Percentiles rank a stretch among this genome's conserved stretches.
phyloP scores from a whole-genome alignment of 2,329 filamentous ascomycete genomes.

The Pseudogymnoascus sp. region DNA sequence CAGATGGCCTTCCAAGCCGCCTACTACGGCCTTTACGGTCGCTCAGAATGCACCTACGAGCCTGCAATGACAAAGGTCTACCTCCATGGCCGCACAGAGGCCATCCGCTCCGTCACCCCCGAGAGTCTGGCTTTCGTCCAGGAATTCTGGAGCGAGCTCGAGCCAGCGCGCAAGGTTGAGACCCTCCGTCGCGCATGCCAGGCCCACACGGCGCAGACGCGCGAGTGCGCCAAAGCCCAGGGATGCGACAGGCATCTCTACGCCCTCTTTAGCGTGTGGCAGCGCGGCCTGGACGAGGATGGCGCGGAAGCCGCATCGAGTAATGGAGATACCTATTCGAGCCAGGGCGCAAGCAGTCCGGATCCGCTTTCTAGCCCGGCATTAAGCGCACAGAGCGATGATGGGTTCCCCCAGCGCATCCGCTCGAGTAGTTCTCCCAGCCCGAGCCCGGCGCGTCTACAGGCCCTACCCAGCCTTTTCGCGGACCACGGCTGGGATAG shows the following conservation, averaged over 20 bases:
- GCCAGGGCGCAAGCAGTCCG: constrained; percentile 22
- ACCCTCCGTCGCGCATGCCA: constrained; percentile 75
- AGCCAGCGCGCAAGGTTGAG: constrained; percentile 74
- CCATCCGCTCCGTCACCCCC: constrained; percentile 74
- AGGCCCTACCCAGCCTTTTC: constrained; percentile 66
- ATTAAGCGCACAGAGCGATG: background rate
- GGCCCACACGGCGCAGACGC: constrained; percentile 71
- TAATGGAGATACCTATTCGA: constrained; percentile 53
- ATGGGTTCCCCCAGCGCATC: constrained; percentile 20
- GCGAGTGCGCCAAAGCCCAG: constrained; percentile 78
- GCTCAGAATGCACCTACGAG: constrained; percentile 92
- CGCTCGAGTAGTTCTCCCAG: constrained; percentile 34
- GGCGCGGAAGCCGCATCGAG: constrained; percentile 43
- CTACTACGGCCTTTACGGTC: constrained; percentile 92
- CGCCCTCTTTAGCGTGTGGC: constrained; percentile 90
- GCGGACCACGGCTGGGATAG: constrained; percentile 88
- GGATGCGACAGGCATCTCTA: constrained; percentile 92
- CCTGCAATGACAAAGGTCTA: constrained; percentile 96
- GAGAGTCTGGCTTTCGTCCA: constrained; percentile 84
- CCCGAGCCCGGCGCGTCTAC: constrained; percentile 37
- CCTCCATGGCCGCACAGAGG: constrained; percentile 89
- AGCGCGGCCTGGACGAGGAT: constrained; percentile 73
- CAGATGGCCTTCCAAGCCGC: constrained; percentile 99
- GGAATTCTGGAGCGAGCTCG: constrained; percentile 90
- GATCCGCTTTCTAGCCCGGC: constrained; percentile 26